phyloP scores from a whole-genome alignment of 2,329 filamentous ascomycete species.

The Hypoxylon sp. region DNA sequence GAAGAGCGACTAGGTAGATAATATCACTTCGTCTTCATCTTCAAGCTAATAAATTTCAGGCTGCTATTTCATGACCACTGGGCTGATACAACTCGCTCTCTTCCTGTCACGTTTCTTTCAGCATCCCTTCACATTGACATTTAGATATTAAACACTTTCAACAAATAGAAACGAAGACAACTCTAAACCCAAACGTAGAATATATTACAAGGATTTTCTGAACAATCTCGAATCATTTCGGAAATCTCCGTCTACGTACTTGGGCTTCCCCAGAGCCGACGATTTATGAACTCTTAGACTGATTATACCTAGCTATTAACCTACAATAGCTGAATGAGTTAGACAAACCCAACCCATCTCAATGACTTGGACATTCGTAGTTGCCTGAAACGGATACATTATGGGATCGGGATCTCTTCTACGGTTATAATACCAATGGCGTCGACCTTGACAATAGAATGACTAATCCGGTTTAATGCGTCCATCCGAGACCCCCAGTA shows the following conservation, averaged over 20 bases:
- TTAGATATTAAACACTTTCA: neutral
- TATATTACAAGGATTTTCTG: neutral
- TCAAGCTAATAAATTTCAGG: neutral
- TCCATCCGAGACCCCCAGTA: neutral
- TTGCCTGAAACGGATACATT: neutral
- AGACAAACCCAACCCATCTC: too few species aligned
- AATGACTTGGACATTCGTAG: too few species aligned
- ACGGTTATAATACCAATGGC: neutral
- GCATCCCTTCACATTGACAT: neutral
- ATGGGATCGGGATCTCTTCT: neutral
- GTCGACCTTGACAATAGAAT: neutral
- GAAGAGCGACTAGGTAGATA: neutral
- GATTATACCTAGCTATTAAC: too few species aligned
- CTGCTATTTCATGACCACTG: neutral
- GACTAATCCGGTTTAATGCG: conserved; percentile 9
- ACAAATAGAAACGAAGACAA: neutral
- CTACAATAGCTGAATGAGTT: too few species aligned
- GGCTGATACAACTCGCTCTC: too few species aligned
- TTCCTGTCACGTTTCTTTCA: neutral
- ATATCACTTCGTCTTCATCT: neutral
- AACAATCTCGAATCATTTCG: neutral
- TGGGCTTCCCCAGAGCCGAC: neutral
- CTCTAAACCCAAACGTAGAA: neutral
- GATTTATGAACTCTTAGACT: neutral
- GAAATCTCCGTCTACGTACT: neutral